Base-by-base conservation (phyloP, 306 rosid genomes). In the Sindora glabra region DNA sequence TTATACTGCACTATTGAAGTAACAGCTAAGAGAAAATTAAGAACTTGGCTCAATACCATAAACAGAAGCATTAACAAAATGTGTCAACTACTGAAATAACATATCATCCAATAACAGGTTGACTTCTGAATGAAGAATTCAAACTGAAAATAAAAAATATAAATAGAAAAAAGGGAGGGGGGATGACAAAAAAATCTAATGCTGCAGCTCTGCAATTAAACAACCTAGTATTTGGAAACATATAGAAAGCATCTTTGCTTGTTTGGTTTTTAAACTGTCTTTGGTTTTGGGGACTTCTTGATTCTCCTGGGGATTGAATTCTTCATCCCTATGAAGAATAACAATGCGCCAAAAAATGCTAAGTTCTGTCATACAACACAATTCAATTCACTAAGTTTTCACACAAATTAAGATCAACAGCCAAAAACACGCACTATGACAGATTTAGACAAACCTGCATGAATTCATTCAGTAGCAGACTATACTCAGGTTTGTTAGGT, bases 251-350 rank as follows among this genome's bases (percentile, higher is more conserved):
- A 55, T 52, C 45, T 57, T 56, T 74, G 25, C 46, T 8, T 58
- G 32, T 16, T 62, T 69, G 65, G 54, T 37, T 38, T 71, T 79
- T 85, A 87, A 59, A 12, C 27, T 8, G 81, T 69, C 66, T 87
- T 85, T 61, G 98, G 13, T 70, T 91, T 91, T 13, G 79, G 84
- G 62, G 77, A 73, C 74, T 79, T 88, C 84, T 79, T 85, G 53
- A 42, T 40, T 64, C 78, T 85, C 73, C 71, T 75, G 50, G 81
- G 74, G 65, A 79, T 83, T 6, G 89, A 81, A 70, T 72, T 79
- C 83, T 88, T 91, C 81, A 89, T 81, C 61, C 87, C 98, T 0
- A 83, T 57, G 63, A 88, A 91, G 76, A 91, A 88, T 30, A 91
- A 77, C 74, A 88, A 62, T 15, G 98, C 94, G 40, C 98, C 98